Conservation (phyloP, 345 rosid genomes). For the Anastatica hierochuntica region DNA sequence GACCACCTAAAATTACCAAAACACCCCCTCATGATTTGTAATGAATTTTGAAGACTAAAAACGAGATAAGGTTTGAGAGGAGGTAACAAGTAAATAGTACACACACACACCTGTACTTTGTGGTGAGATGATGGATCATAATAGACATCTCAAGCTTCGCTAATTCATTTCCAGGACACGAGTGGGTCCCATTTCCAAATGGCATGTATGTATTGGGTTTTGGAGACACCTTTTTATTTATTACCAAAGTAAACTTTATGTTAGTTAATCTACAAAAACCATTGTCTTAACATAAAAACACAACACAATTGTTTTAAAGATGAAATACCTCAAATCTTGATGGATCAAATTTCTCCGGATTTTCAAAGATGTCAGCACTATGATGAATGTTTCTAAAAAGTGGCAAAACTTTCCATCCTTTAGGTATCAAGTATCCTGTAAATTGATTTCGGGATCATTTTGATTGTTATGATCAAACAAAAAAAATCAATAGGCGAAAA, state of each 20-base stretch:
- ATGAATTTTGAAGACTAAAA: background rate
- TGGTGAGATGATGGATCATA: slow-evolving; percentile 83
- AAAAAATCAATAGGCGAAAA: no score
- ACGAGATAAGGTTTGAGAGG: background rate
- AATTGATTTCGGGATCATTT: no score
- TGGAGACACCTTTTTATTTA: slow-evolving; percentile 40
- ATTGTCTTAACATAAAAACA: no score
- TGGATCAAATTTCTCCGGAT: slow-evolving; percentile 74
- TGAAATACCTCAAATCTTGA: slow-evolving; percentile 67
- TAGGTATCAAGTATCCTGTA: slow-evolving; percentile 77
- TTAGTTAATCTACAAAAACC: background rate
- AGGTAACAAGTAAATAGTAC: background rate
- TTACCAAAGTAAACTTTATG: no score
- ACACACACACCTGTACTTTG: slow-evolving; percentile 78
- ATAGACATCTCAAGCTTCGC: slow-evolving; percentile 72
- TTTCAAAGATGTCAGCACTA: slow-evolving; percentile 49
- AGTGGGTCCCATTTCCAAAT: slow-evolving; percentile 79
- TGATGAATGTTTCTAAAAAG: slow-evolving; percentile 86
- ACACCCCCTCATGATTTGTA: slow-evolving; percentile 3
- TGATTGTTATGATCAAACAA: no score
- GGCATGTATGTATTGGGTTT: slow-evolving; percentile 87
- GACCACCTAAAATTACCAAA: slow-evolving; percentile 42
- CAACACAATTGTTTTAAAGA: no score
- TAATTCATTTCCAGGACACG: slow-evolving; percentile 86
- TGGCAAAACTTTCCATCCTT: slow-evolving; percentile 93